Percentiles rank a stretch among this genome's conserved stretches.
Conservation (phyloP, 148 eudicot genomes). For the Simmondsia chinensis region DNA sequence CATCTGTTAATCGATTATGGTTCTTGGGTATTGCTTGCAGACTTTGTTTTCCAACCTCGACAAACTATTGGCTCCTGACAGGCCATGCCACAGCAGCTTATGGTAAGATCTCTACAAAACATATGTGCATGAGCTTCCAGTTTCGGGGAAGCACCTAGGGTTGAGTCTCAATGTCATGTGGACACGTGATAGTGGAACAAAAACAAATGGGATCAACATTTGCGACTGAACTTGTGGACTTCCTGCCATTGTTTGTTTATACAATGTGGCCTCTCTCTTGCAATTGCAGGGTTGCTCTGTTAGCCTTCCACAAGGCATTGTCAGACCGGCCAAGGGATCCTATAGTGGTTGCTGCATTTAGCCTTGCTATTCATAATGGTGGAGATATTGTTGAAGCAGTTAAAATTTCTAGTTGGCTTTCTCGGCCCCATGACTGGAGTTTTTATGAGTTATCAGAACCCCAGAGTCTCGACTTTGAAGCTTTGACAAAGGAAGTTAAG, state of each 20-base stretch:
- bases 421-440: constrained; percentile 30
- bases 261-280: too few species aligned
- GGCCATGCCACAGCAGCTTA: constrained; percentile 78
- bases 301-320: constrained; percentile 77
- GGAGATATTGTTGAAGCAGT: constrained; percentile 69
- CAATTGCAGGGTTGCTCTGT: constrained; percentile 53
- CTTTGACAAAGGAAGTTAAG: constrained; percentile 37
- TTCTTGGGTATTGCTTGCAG: constrained; percentile 54
- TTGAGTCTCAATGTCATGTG: too few species aligned
- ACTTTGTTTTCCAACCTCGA: constrained; percentile 73
- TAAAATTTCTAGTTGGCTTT: constrained; percentile 38
- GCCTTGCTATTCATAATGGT: constrained; percentile 77
- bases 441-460: constrained; percentile 49
- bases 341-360: constrained; percentile 61
- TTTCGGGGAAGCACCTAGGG: too few species aligned
- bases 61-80: constrained; percentile 70
- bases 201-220: too few species aligned
- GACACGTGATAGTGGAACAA: too few species aligned
- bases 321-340: constrained; percentile 54
- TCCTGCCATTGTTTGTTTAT: too few species aligned
- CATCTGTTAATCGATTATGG: too few species aligned
- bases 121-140: too few species aligned
- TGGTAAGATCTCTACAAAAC: constrained; percentile 37
- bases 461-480: constrained; percentile 11
- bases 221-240: too few species aligned